Evolutionary conservation across 1,139 yeast genomes (phyloP).

Genomic region (Magnusiomyces ingens): DNA sequence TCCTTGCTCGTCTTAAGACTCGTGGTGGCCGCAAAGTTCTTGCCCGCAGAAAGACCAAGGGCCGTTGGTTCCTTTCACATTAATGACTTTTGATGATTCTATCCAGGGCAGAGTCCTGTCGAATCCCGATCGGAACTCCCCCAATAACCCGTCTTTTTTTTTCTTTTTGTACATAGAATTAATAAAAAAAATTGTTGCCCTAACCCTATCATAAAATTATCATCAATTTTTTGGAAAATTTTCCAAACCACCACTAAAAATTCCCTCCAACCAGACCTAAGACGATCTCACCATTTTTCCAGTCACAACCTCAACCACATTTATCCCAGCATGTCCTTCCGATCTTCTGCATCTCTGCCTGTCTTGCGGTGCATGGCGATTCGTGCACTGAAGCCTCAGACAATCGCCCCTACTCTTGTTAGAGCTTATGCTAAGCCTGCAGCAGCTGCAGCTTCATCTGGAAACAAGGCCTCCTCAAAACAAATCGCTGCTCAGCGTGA

Average conservation of each 20-base stretch:
- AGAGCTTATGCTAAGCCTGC: slow-evolving; percentile 17
- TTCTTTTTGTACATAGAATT: no score
- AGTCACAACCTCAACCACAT: neutral
- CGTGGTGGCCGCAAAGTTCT: slow-evolving; percentile 74
- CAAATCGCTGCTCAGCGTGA: slow-evolving; percentile 32
- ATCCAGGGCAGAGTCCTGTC: no score
- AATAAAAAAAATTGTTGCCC: no score
- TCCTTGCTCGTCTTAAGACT: slow-evolving; percentile 78
- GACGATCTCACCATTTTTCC: neutral
- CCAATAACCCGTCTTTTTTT: no score
- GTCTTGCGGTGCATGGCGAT: neutral
- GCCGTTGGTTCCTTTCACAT: slow-evolving; percentile 89
- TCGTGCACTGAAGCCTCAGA: slow-evolving; percentile 8
- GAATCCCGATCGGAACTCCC: no score
- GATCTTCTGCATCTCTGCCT: neutral
- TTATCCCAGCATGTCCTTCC: slow-evolving; percentile 1
- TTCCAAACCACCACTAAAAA: neutral
- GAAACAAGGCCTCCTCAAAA: slow-evolving; percentile 28
- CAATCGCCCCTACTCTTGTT: neutral
- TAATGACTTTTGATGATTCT: slow-evolving; percentile 29
- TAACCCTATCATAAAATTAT: no score
- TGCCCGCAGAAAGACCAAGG: slow-evolving; percentile 75
- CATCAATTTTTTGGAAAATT: neutral
- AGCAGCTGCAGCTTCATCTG: slow-evolving; percentile 14
- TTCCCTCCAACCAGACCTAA: neutral